Evolutionary conservation across 495 filamentous ascomycete genomes (phyloP), one percentile per base, ranked within the genome.

Genomic region (Aspergillus coremiiformis): DNA sequence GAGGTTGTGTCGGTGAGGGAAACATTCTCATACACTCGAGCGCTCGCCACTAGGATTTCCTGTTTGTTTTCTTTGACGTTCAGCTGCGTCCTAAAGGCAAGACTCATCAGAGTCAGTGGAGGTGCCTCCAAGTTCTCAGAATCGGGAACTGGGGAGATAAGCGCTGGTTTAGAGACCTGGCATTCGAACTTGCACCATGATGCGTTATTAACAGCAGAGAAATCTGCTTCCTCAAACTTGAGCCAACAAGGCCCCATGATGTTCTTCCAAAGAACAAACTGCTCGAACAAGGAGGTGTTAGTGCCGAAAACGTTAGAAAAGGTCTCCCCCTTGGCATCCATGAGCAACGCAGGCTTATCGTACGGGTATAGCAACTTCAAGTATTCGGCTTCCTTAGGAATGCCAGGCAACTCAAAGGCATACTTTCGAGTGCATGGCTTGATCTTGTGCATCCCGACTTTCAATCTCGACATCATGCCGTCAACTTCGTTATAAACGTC

Each of bases 221-320:
- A 95, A 63, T 96, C 82, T 29, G 85, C 87, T 49, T 84, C 85
- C 53, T 88, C 78, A 51, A 98, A 90, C 62, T 81, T 87, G 15
- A 98, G 77, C 93, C 93, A 98, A 71, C 94, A 98, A 10, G 93
- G 93, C 0, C 93, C 93, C 90, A 95, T 97, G 52, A 98, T 87
- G 55, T 92, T 90, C 68, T 94, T 96, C 87, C 90, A 96, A 11
- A 98, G 78, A 12, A 96, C 94, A 61, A 98, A 98, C 60, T 98
- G 93, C 61, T 98, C 93, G 56, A 98, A 98, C 1, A 97, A 74
- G 2, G 89, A 82, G 0, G 93, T 98, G 62, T 94, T 95, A 39
- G 88, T 86, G 39, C 93, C 94, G 55, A 98, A 98, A 37, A 95
- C 89, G 45, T 87, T 85, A 4, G 94, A 97, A 64, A 90, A 98